Conservation (phyloP, 2,329 filamentous ascomycete genomes). For the Byssochlamys sp. region DNA sequence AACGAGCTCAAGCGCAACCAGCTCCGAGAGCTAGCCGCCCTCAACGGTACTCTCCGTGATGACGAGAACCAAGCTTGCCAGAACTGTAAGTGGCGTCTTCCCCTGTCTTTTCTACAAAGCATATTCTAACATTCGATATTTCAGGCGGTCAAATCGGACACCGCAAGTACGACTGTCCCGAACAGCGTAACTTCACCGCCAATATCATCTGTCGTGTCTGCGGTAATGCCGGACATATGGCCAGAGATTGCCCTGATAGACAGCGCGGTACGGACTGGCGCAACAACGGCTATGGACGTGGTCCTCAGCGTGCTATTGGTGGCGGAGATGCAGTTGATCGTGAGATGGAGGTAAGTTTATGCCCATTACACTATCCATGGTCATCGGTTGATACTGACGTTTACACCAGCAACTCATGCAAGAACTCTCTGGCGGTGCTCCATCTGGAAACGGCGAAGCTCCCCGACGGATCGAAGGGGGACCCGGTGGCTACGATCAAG, state of each 20-base stretch:
- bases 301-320: slow-evolving; percentile 55
- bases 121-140: slow-evolving; percentile 10
- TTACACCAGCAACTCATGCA: slow-evolving; percentile 76
- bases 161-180: slow-evolving; percentile 95
- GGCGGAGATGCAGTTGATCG: slow-evolving; percentile 77
- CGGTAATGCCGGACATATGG: slow-evolving; percentile 96
- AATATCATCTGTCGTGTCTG: slow-evolving; percentile 98
- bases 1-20: slow-evolving; percentile 99
- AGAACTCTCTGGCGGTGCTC: slow-evolving; percentile 71
- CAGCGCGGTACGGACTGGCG: slow-evolving; percentile 87
- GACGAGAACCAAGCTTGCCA: slow-evolving; percentile 99
- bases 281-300: slow-evolving; percentile 54
- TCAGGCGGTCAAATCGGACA: slow-evolving; percentile 87
- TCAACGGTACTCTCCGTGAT: slow-evolving; percentile 97
- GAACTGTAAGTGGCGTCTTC: slow-evolving; percentile 56
- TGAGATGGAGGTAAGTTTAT: slow-evolving; percentile 73
- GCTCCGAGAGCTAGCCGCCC: slow-evolving; percentile 87
- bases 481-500: slow-evolving; percentile 53
- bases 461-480: slow-evolving; percentile 80
- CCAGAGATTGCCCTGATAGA: slow-evolving; percentile 89
- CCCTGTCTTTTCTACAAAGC: background rate
- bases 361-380: background rate
- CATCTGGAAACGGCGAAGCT: slow-evolving; percentile 48
- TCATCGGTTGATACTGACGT: slow-evolving; percentile 33
- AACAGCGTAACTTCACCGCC: slow-evolving; percentile 96